Conservation (phyloP, 1,139 yeast species). For the Kodamaea derodonti region DNA sequence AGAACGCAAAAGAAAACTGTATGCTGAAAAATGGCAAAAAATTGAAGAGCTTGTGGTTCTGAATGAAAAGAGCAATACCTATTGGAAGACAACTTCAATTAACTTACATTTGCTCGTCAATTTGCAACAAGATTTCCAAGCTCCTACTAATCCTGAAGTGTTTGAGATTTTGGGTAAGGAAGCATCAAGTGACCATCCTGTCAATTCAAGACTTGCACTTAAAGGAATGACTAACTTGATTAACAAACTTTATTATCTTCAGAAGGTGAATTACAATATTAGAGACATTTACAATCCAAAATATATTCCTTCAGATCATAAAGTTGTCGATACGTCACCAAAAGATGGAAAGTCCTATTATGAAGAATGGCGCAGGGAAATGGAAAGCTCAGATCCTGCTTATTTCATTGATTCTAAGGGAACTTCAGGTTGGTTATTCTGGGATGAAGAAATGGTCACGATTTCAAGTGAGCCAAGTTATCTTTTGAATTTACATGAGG, state of each 20-base stretch:
- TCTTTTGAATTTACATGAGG: slow-evolving; percentile 28
- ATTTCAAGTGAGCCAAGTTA: slow-evolving; percentile 27
- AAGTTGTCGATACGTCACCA: slow-evolving; percentile 40
- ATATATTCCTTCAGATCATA: slow-evolving; percentile 35
- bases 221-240: slow-evolving; percentile 59
- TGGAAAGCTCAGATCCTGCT: slow-evolving; percentile 47
- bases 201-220: slow-evolving; percentile 58
- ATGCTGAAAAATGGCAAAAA: slow-evolving; percentile 36
- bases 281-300: slow-evolving; percentile 41
- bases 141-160: slow-evolving; percentile 40
- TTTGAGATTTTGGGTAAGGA: slow-evolving; percentile 48
- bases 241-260: slow-evolving; percentile 49
- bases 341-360: slow-evolving; percentile 32
- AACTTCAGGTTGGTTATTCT: slow-evolving; percentile 70
- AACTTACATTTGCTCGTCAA: slow-evolving; percentile 53
- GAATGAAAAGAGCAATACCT: slow-evolving; percentile 37
- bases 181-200: slow-evolving; percentile 70
- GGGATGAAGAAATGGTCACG: slow-evolving; percentile 62
- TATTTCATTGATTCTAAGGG: slow-evolving; percentile 58
- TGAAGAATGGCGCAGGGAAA: slow-evolving; percentile 47
- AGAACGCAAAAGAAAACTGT: slow-evolving; percentile 46
- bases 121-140: slow-evolving; percentile 55
- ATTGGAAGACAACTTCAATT: slow-evolving; percentile 68
- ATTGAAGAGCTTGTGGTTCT: slow-evolving; percentile 44
- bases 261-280: slow-evolving; percentile 52